These are phyloP conservation scores for Nakataea oryzae DNA, from an alignment of 2,329 filamentous ascomycete genomes.

Conservation along the genomic window DNA sequence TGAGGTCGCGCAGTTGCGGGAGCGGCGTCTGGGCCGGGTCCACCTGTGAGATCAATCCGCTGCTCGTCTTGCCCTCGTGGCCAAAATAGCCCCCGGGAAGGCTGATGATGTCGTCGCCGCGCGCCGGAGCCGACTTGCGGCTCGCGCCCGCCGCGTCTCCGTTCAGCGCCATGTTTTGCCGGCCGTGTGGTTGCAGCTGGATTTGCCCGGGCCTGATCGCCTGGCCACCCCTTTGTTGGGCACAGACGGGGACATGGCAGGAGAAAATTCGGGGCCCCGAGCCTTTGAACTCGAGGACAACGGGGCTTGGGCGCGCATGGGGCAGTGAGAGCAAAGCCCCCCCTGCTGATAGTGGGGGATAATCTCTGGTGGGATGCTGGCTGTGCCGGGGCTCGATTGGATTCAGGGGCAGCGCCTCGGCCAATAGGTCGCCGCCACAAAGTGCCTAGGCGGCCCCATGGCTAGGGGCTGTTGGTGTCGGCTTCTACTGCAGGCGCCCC, in stretches of 20 bases:
- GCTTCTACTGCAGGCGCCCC: neutral
- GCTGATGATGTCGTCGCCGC: neutral
- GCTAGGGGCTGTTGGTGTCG: neutral
- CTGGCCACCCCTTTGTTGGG: neutral
- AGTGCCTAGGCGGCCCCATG: neutral
- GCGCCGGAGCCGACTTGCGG: neutral
- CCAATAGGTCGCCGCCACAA: neutral
- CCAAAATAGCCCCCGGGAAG: neutral
- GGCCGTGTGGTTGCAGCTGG: neutral
- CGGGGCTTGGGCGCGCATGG: neutral
- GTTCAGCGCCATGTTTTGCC: neutral
- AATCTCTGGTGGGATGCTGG: neutral
- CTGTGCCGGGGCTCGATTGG: neutral
- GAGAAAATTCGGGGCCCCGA: neutral
- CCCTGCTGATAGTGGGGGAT: neutral
- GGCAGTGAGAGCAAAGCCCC: neutral
- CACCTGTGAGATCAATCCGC: constrained; percentile 1
- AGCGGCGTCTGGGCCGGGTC: neutral
- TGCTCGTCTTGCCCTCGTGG: neutral
- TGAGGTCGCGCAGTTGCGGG: neutral
- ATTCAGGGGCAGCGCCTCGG: neutral
- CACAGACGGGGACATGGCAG: neutral
- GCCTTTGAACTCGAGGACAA: neutral
- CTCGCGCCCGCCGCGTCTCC: neutral
- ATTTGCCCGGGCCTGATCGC: neutral